These are phyloP conservation scores for Mucor sp. DNA, from an alignment of 371 early-diverging fungal genomes.

Conservation along the genomic window DNA sequence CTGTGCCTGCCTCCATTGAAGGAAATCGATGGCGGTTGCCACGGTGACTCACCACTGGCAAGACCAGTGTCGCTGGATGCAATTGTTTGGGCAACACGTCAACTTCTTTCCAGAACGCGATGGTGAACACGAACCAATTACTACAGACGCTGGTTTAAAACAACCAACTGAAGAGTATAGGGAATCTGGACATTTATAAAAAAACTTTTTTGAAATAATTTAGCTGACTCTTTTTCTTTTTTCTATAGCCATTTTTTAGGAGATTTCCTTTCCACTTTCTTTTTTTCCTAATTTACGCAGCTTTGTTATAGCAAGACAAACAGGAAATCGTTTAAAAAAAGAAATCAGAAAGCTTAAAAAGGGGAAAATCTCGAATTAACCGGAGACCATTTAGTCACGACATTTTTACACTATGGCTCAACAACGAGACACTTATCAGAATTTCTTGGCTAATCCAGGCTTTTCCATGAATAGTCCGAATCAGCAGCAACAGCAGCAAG, in stretches of 20 bases:
- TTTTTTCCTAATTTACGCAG: background rate
- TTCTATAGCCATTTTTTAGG: slow-evolving; percentile 1
- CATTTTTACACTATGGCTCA: slow-evolving; percentile 22
- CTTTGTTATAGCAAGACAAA: background rate
- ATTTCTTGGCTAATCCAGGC: slow-evolving; percentile 17
- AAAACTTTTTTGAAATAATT: slow-evolving; percentile 6
- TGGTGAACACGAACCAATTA: slow-evolving; percentile 19
- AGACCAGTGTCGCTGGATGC: background rate
- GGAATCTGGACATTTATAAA: slow-evolving; percentile 1
- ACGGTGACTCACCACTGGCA: background rate
- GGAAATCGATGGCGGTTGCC: background rate
- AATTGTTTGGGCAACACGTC: slow-evolving; percentile 14
- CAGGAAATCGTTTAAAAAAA: slow-evolving; percentile 1
- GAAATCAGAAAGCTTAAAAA: background rate
- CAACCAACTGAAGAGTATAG: background rate
- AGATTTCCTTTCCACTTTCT: slow-evolving; percentile 9
- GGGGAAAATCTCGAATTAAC: slow-evolving; percentile 10
- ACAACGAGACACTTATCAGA: slow-evolving; percentile 29
- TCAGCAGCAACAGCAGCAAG: slow-evolving; percentile 10
- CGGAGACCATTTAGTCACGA: slow-evolving; percentile 12
- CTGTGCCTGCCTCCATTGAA: background rate
- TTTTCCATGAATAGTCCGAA: slow-evolving; percentile 20
- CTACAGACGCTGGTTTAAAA: slow-evolving; percentile 9
- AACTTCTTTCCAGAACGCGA: slow-evolving; percentile 18
- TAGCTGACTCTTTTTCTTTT: background rate